Evolutionary conservation across 2,329 filamentous ascomycete genomes (phyloP).

Genomic region (Hymenoscyphus fraxineus): DNA sequence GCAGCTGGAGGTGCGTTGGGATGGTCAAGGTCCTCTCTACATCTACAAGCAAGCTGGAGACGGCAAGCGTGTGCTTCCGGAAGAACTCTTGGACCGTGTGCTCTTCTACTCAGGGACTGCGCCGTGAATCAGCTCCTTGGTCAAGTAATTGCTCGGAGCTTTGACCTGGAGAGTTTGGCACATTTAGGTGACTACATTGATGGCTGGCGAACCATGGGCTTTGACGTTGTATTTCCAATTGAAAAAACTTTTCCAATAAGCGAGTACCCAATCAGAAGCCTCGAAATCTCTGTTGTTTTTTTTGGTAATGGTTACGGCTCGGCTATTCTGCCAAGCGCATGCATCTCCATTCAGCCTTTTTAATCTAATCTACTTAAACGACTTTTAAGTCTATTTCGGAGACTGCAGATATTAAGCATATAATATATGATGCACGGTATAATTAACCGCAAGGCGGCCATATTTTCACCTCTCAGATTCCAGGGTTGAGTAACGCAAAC

Average conservation of each 20-base stretch:
- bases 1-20: constrained; percentile 14
- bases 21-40: constrained; percentile 10
- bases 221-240: not conserved
- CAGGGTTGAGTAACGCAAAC: not conserved
- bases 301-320: constrained; percentile 10
- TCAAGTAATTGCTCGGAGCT: too few species aligned
- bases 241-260: constrained; percentile 1
- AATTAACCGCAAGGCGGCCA: constrained; percentile 16
- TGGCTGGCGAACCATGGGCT: not conserved
- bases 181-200: not conserved
- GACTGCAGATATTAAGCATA: constrained; percentile 15
- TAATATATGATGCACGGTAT: constrained; percentile 11
- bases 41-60: constrained; percentile 9
- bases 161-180: not conserved
- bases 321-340: constrained; percentile 11
- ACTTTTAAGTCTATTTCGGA: constrained; percentile 18
- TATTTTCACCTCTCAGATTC: constrained; percentile 8
- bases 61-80: constrained; percentile 10
- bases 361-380: constrained; percentile 17
- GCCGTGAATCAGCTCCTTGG: too few species aligned
- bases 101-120: not conserved
- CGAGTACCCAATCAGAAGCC: constrained; percentile 6
- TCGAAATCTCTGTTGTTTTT: not conserved
- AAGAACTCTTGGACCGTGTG: constrained; percentile 3
- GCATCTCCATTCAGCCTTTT: constrained; percentile 21